Evolutionary conservation across 495 filamentous ascomycete genomes (phyloP).

Genomic region (Pseudevernia furfuracea): DNA sequence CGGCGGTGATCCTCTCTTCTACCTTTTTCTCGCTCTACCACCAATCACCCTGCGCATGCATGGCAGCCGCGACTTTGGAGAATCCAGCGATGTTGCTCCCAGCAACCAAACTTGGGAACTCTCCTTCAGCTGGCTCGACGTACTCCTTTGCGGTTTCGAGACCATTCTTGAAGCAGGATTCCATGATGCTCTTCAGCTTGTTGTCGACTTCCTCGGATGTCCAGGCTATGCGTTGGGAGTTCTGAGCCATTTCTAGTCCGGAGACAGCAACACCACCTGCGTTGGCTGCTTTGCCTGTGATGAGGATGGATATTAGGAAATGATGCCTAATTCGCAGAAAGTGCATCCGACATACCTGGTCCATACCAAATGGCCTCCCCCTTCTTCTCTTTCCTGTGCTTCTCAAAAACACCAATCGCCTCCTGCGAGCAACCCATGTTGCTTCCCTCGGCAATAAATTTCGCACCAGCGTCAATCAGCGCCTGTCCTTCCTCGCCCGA

Average conservation of each 20-base stretch:
- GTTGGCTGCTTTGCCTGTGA: slow-evolving; percentile 75
- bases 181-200: slow-evolving; percentile 91
- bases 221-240: slow-evolving; percentile 79
- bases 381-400: slow-evolving; percentile 60
- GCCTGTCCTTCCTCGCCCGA: slow-evolving; percentile 77
- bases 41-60: slow-evolving; percentile 97
- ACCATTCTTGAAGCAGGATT: slow-evolving; percentile 85
- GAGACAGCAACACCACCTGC: slow-evolving; percentile 96
- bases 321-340: too few relatives aligned
- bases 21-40: slow-evolving; percentile 41
- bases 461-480: slow-evolving; percentile 65
- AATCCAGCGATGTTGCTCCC: slow-evolving; percentile 97
- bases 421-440: slow-evolving; percentile 99
- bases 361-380: slow-evolving; percentile 86
- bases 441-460: slow-evolving; percentile 91
- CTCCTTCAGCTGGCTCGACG: slow-evolving; percentile 64
- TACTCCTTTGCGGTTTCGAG: slow-evolving; percentile 85
- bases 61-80: slow-evolving; percentile 88
- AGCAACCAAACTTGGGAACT: slow-evolving; percentile 81
- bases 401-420: slow-evolving; percentile 92
- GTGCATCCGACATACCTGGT: slow-evolving; percentile 52
- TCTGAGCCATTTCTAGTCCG: slow-evolving; percentile 98
- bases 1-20: not conserved
- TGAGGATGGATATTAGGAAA: not conserved
- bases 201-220: slow-evolving; percentile 82